Conservation (phyloP, 768 basidiomycete genomes). For the Pseudohyphozyma bogoriensis region DNA sequence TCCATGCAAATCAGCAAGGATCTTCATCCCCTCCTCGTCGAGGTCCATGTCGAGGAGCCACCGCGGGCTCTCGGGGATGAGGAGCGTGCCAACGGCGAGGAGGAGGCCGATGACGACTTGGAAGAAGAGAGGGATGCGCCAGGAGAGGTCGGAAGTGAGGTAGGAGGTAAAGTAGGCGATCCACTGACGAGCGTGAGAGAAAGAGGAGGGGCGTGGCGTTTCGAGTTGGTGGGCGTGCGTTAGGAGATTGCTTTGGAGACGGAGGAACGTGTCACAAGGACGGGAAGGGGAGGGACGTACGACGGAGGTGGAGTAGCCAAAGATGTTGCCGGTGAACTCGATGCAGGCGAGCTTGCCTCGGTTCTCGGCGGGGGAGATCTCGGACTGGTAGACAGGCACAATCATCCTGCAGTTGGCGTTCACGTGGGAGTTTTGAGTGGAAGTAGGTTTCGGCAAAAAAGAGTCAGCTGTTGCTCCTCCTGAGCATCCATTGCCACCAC, state of each 20-base stretch:
- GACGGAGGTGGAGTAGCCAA: slow-evolving; percentile 81
- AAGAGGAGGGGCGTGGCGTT: neutral
- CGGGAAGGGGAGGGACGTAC: slow-evolving; percentile 44
- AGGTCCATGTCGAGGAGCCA: slow-evolving; percentile 83
- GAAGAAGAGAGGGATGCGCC: slow-evolving; percentile 79
- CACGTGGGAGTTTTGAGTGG: no score
- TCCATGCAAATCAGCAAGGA: slow-evolving; percentile 81
- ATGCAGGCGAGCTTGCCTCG: slow-evolving; percentile 86
- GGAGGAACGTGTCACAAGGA: neutral
- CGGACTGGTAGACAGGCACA: slow-evolving; percentile 88
- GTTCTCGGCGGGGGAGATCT: slow-evolving; percentile 84
- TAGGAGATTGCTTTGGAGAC: neutral
- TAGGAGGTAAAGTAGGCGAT: slow-evolving; percentile 88
- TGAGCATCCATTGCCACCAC: neutral
- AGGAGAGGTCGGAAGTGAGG: slow-evolving; percentile 73
- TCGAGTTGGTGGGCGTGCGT: neutral
- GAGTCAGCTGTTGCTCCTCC: slow-evolving; percentile 1
- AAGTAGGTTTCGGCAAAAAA: no score
- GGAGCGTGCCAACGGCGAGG: slow-evolving; percentile 63
- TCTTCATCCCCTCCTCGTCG: slow-evolving; percentile 70
- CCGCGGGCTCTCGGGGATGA: slow-evolving; percentile 86
- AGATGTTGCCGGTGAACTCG: slow-evolving; percentile 87
- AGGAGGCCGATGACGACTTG: slow-evolving; percentile 79
- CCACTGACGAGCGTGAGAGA: slow-evolving; percentile 57
- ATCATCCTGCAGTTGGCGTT: no score